Base-by-base conservation (phyloP, 805 yeast genomes). In the Yamadazyma insecticola region DNA sequence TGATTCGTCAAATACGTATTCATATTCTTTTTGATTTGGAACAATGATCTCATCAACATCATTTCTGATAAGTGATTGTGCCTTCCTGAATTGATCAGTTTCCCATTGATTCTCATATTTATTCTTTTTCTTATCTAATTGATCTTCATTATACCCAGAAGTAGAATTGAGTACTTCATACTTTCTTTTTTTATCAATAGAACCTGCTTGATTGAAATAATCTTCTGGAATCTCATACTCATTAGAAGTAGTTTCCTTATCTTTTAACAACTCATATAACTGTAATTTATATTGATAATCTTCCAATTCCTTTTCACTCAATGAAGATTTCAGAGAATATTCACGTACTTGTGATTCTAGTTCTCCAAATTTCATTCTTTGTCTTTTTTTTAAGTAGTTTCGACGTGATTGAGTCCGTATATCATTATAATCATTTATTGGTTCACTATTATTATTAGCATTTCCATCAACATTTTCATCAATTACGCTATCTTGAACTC, bases 1-100 rank as follows among this genome's bases (percentile, higher is more conserved):
- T 0, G 74, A 61, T 26, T 72, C 70, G 50, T 85, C 92, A 55
- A 82, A 82, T 0, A 86, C 90, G 57, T 67, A 86, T 9, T 83
- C 94, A 47, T 81, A 85, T 21, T 74, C 53, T 24, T 74, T 53
- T 6, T 66, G 63, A 2, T 60, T 59, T 0, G 70, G 65, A 1
- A 67, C 48, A 11, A 52, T 47, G 13, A 72, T 63, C 29, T 64
- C 67, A 43, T 70, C 74, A 38, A 42, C 30, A 40, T 42, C 33
- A 53, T 52, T 26, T 10, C 32, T 26, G 5, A 28, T 29, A 8
- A 38, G 27, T 4, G 33, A 24, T 12, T 36, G 30, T 6, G 69
- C 68, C 46, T 66, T 66, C 22, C 58, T 47, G 11, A 67, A 49
- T 42, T 77, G 81, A 22, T 71, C 74, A 2, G 47, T 35, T 43